phyloP scores from a whole-genome alignment of 108 stramenopile species.

The Stephanodiscus triporus region DNA sequence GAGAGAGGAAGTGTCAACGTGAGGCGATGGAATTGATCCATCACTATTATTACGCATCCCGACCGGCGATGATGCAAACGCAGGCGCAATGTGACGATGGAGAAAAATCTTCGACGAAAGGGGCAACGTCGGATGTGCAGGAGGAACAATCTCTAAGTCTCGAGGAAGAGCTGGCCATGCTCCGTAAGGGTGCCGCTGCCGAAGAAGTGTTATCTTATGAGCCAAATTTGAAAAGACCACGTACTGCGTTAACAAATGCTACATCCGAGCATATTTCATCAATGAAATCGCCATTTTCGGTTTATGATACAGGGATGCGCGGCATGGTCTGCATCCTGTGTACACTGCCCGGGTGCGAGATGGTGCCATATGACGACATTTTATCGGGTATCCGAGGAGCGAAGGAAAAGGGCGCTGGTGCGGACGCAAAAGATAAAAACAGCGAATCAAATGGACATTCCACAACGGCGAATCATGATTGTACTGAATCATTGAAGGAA shows the following conservation, averaged over 20 bases:
- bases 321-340: constrained; percentile 73
- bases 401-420: constrained; percentile 15
- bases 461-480: constrained; percentile 4
- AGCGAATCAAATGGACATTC: constrained; percentile 10
- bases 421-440: not conserved
- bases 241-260: not conserved
- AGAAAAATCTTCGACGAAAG: not conserved
- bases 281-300: constrained; percentile 58
- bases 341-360: constrained; percentile 44
- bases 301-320: constrained; percentile 67
- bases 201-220: constrained; percentile 46
- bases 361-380: constrained; percentile 56
- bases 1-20: constrained; percentile 70
- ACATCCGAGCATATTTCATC: not conserved
- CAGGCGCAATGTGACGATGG: not conserved
- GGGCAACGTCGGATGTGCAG: not conserved
- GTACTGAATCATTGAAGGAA: not conserved
- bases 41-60: constrained; percentile 56
- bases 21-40: constrained; percentile 81
- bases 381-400: constrained; percentile 15
- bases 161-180: constrained; percentile 74
- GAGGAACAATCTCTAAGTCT: constrained; percentile 50
- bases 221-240: constrained; percentile 22
- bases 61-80: not conserved
- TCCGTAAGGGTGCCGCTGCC: constrained; percentile 54